Base-by-base conservation (phyloP, 1,284 basidiomycete genomes). In the Stereum hirsutum region DNA sequence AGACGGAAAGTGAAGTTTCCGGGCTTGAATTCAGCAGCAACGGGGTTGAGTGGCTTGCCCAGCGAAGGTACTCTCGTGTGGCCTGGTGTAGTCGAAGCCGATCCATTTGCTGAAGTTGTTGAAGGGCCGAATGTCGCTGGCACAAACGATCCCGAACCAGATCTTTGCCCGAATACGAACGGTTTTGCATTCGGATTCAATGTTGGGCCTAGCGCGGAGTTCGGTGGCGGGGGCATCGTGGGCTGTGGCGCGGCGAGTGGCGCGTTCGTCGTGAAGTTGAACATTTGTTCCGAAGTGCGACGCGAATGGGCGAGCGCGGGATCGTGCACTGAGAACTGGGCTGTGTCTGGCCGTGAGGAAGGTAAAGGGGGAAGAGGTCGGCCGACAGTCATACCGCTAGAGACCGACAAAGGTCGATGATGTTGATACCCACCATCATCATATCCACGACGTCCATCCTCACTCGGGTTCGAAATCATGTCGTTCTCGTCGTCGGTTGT, bases 1-100 rank as follows among this genome's bases (percentile, higher is more conserved):
- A 78, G 73, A 21, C 70, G 70, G 74, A 89, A 89, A 6, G 75
- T 86, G 61, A 89, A 89, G 6, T 67, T 66, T 10, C 57, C 59
- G 25, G 86, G 86, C 56, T 80, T 88, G 62, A 89, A 89, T 57
- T 88, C 87, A n/a, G 70, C 72, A 3, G 86, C 87, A 23, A 78
- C 70, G 6, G 76, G 78, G 55, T 88, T 89, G 43, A 89, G 72
- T 15, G 75, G 74, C 53, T 77, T 79, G 17, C 75, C 75, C 41
- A 78, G 52, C 1, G 85, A 88, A 8, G 78, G 67, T 14, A 72
- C 54, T 21, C 82, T 79, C 5, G 65, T 52, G 55, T 88, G 84
- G 2, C 60, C 54, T 35, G 69, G 50, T 8, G 61, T 37, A 4
- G 40, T 38, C 7, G 45, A 4, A 7, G 50, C 49, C 5, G 52